Evolutionary conservation across 2,329 filamentous ascomycete species (phyloP).

Genomic region (Sarocladiaceae sp.): DNA sequence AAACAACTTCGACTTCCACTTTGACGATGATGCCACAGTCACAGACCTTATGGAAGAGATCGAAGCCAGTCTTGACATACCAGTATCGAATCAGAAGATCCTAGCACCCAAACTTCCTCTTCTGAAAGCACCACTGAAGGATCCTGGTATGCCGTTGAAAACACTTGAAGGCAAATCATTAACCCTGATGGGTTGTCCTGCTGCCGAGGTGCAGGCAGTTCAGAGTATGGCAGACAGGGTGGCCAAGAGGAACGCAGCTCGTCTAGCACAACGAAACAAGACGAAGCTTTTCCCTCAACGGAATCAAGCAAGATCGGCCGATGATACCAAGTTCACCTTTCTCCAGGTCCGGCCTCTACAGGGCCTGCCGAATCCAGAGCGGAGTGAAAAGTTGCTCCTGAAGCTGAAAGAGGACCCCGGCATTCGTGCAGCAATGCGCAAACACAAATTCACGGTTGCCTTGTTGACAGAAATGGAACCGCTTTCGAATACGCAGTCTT

Average conservation of each 20-base stretch:
- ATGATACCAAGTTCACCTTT: slow-evolving; percentile 74
- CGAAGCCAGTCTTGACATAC: slow-evolving; percentile 50
- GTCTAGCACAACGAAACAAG: slow-evolving; percentile 25
- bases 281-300: slow-evolving; percentile 15
- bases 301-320: slow-evolving; percentile 21
- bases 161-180: slow-evolving; percentile 52
- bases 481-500: slow-evolving; percentile 63
- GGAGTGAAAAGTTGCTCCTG: slow-evolving; percentile 65
- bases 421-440: slow-evolving; percentile 75
- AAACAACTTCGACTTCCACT: slow-evolving; percentile 34
- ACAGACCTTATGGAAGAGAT: slow-evolving; percentile 56
- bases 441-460: slow-evolving; percentile 77
- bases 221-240: slow-evolving; percentile 41
- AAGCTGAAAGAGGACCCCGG: slow-evolving; percentile 77
- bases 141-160: slow-evolving; percentile 43
- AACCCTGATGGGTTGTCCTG: slow-evolving; percentile 58
- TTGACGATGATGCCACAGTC: slow-evolving; percentile 41
- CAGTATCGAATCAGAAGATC: slow-evolving; percentile 60
- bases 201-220: slow-evolving; percentile 51
- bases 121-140: slow-evolving; percentile 57
- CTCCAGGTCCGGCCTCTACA: slow-evolving; percentile 66
- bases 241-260: slow-evolving; percentile 39
- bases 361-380: slow-evolving; percentile 69
- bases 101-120: slow-evolving; percentile 59
- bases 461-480: slow-evolving; percentile 96